phyloP scores from a whole-genome alignment of 495 filamentous ascomycete genomes.

The Entonaema liquescens region DNA sequence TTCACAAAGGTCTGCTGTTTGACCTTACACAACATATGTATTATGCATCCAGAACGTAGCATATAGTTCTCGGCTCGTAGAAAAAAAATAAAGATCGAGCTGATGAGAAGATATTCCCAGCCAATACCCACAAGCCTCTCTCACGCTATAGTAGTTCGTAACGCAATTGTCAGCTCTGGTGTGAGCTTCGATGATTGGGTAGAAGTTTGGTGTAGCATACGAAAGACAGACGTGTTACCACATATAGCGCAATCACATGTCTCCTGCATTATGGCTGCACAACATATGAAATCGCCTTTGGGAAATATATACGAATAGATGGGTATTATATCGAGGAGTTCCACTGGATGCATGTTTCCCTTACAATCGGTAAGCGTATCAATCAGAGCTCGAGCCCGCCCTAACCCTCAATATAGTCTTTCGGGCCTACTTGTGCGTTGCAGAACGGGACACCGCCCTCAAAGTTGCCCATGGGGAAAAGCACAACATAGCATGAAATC shows the following conservation, averaged over 20 bases:
- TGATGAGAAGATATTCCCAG: conserved; percentile 20
- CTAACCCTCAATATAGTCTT: conserved; percentile 21
- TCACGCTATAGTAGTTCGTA: conserved; percentile 17
- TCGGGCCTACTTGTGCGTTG: conserved; percentile 32
- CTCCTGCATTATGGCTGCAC: conserved; percentile 20
- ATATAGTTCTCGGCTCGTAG: conserved; percentile 22
- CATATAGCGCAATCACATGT: conserved; percentile 30
- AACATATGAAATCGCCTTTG: conserved; percentile 8
- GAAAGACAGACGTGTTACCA: not conserved
- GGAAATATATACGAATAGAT: conserved; percentile 12
- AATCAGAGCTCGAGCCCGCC: conserved; percentile 23
- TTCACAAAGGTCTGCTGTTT: not conserved
- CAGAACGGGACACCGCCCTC: not conserved
- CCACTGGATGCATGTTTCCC: conserved; percentile 13
- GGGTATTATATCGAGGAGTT: conserved; percentile 5
- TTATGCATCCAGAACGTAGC: conserved; percentile 21
- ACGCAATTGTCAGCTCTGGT: conserved; percentile 5
- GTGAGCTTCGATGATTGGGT: conserved; percentile 12
- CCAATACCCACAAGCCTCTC: conserved; percentile 14
- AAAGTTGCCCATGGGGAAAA: conserved; percentile 37
- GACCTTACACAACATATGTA: conserved; percentile 29
- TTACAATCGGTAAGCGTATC: conserved; percentile 15
- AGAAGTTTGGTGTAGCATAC: conserved; percentile 2
- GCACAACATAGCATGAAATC: not conserved
- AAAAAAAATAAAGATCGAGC: conserved; percentile 5